Evolutionary conservation across 2,329 filamentous ascomycete species (phyloP).

Genomic region (Cercospora brassicicola): DNA sequence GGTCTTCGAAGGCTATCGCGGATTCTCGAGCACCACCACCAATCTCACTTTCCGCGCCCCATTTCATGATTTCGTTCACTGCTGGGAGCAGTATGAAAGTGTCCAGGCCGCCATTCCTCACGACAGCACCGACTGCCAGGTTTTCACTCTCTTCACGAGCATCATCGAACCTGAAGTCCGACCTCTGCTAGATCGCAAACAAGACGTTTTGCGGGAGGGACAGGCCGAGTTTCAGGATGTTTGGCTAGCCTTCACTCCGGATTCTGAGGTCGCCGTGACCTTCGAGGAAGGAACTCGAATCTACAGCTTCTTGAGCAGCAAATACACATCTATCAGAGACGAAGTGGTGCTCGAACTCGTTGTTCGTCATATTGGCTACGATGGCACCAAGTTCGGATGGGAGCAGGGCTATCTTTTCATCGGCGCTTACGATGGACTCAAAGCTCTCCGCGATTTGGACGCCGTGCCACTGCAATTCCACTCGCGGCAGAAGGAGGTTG

Average conservation of each 20-base stretch:
- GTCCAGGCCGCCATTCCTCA: constrained; percentile 5
- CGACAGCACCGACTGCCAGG: constrained; percentile 11
- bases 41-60: constrained; percentile 38
- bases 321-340: constrained; percentile 18
- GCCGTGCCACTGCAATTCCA: constrained; percentile 27
- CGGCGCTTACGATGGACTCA: constrained; percentile 25
- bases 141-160: constrained; percentile 32
- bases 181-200: constrained; percentile 5
- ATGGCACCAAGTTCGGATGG: constrained; percentile 34
- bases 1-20: constrained; percentile 58
- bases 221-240: constrained; percentile 22
- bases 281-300: not conserved
- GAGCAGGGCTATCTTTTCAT: constrained; percentile 16
- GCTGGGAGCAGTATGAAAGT: constrained; percentile 37
- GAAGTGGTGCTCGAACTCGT: not conserved
- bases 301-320: constrained; percentile 24
- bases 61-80: constrained; percentile 41
- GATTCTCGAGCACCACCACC: constrained; percentile 38
- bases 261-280: not conserved
- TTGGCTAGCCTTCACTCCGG: constrained; percentile 23
- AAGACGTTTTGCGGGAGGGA: constrained; percentile 16
- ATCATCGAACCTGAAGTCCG: constrained; percentile 26
- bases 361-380: constrained; percentile 29
- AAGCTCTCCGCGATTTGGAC: constrained; percentile 25
- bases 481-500: constrained; percentile 17